Base-by-base conservation (phyloP, 257 asterid species). In the Craterostigma plantagineum region DNA sequence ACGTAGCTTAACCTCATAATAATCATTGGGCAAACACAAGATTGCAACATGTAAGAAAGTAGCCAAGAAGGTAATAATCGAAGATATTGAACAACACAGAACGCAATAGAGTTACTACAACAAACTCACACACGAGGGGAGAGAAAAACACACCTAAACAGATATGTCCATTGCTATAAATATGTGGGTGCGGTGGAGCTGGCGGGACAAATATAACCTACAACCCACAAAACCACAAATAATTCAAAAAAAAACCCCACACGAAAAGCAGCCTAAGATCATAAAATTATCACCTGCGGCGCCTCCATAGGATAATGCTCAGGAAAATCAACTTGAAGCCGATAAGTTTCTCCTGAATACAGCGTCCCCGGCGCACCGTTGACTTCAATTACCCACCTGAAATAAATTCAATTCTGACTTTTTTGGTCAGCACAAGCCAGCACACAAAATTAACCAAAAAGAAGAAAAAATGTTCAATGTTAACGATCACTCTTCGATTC, bases 151-250 rank as follows among this genome's bases (percentile, higher is more conserved):
- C 16, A 84, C 95, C 95, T 73, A 79, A 62, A 67, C 95, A 84
- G 62, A 84, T 84, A 63, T 84, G 95, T 8, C 95, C 95, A 51
- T 84, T 84, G 70, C 96, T 84, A 57, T 80, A 84, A 61, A 84
- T 80, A 58, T 84, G 93, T 42, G 93, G 90, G 37, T 84, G 96
- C 56, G 61, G 61, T 1, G 96, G 96, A 55, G 96, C 93, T 0
- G 96, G 92, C 18, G 81, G 75, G 17, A 80, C 54, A 68, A 84
- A 84, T 63, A 84, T 70, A 64, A 64, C 76, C 76, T 73, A 79
- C 61, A 15, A 38, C n/a, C n/a, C n/a, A n/a, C n/a, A n/a, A n/a
- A n/a, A n/a, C n/a, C n/a, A n/a, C n/a, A n/a, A n/a, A n/a, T n/a
- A n/a, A n/a, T n/a, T n/a, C n/a, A n/a, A n/a, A 12, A 38, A 4